Evolutionary conservation across 306 rosid species (phyloP).

Genomic region (Astragalus glycyphyllos): DNA sequence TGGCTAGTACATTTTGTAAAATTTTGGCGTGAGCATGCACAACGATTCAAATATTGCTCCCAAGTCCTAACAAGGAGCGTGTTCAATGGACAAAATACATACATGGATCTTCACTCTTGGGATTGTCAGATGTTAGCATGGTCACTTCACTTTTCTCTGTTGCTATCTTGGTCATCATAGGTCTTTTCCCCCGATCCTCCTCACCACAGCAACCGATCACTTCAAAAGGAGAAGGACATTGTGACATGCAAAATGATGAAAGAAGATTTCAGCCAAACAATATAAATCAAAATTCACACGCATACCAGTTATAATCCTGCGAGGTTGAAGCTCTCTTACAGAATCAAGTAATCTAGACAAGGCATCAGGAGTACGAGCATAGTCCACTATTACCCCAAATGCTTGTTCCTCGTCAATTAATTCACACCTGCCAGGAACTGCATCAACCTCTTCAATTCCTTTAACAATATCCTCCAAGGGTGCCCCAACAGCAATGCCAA

Average conservation of each 20-base stretch:
- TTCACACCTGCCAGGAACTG: slow-evolving; percentile 95
- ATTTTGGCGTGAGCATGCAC: slow-evolving; percentile 12
- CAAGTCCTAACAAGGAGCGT: slow-evolving; percentile 11
- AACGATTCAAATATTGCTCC: slow-evolving; percentile 17
- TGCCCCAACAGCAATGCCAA: slow-evolving; percentile 95
- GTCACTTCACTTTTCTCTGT: slow-evolving; percentile 94
- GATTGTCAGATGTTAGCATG: slow-evolving; percentile 88
- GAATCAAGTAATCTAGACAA: slow-evolving; percentile 91
- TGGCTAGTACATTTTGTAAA: slow-evolving; percentile 22
- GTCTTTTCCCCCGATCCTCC: slow-evolving; percentile 85
- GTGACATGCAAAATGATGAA: slow-evolving; percentile 35
- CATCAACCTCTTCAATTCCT: slow-evolving; percentile 97
- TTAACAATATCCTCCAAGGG: slow-evolving; percentile 96
- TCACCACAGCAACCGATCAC: slow-evolving; percentile 86
- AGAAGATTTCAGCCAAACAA: slow-evolving; percentile 26
- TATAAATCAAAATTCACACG: slow-evolving; percentile 22
- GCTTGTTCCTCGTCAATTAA: slow-evolving; percentile 97
- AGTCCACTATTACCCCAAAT: slow-evolving; percentile 93
- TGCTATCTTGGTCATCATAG: slow-evolving; percentile 95
- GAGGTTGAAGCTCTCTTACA: slow-evolving; percentile 92
- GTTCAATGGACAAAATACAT: slow-evolving; percentile 50
- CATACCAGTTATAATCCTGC: slow-evolving; percentile 89
- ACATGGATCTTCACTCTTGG: slow-evolving; percentile 90
- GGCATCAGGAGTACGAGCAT: slow-evolving; percentile 89
- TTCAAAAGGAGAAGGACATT: slow-evolving; percentile 46